A percentile compares a stretch with the other conserved stretches of the same genome.
phyloP scores from a whole-genome alignment of 1,139 yeast genomes.

The Taphrina populina region DNA sequence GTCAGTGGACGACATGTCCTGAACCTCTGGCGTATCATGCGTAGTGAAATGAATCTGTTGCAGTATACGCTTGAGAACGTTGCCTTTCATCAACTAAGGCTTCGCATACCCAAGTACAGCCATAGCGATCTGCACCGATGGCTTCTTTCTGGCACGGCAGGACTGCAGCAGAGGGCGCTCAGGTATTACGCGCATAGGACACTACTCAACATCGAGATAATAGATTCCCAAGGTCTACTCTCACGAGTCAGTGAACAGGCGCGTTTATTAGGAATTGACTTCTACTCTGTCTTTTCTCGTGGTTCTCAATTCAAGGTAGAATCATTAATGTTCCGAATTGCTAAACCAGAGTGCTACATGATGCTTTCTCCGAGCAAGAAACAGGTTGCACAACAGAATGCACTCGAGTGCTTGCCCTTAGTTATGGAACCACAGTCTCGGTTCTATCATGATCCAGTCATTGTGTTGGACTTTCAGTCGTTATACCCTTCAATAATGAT shows the following conservation, averaged over 20 bases:
- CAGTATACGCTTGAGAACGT: slow-evolving; percentile 78
- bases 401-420: slow-evolving; percentile 82
- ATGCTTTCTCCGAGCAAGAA: slow-evolving; percentile 75
- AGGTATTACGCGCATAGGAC: slow-evolving; percentile 57
- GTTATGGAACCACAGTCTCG: slow-evolving; percentile 89
- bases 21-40: slow-evolving; percentile 77
- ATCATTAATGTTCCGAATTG: slow-evolving; percentile 68
- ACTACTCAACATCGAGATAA: slow-evolving; percentile 52
- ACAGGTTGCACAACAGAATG: slow-evolving; percentile 80
- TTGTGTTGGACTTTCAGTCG: slow-evolving; percentile 90
- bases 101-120: slow-evolving; percentile 63
- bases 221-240: slow-evolving; percentile 65
- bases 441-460: slow-evolving; percentile 81
- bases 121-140: slow-evolving; percentile 55
- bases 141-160: slow-evolving; percentile 45
- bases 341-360: slow-evolving; percentile 71
- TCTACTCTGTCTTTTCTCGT: slow-evolving; percentile 77
- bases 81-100: slow-evolving; percentile 64
- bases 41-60: slow-evolving; percentile 61
- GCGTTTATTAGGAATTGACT: slow-evolving; percentile 82
- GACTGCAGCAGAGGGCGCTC: slow-evolving; percentile 49
- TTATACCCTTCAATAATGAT: slow-evolving; percentile 88
- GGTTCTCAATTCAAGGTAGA: slow-evolving; percentile 96
- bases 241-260: slow-evolving; percentile 79
- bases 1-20: slow-evolving; percentile 78